These are phyloP conservation scores for Candida piceae DNA, from an alignment of 805 yeast species.

Conservation along the genomic window DNA sequence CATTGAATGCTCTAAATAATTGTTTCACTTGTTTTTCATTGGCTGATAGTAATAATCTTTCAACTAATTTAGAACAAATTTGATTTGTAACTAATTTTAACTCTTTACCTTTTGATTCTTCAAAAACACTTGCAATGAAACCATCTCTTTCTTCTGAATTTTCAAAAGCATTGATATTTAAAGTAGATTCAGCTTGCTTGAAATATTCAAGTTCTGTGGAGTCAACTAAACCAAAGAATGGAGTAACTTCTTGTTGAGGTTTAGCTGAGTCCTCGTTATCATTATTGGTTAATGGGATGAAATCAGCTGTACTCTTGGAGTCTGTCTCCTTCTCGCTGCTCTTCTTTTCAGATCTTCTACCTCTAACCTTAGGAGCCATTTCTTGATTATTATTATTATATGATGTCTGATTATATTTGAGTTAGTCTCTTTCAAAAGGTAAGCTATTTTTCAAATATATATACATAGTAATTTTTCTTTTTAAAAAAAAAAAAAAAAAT, in stretches of 20 bases:
- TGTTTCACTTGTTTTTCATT: conserved; percentile 59
- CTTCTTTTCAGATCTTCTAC: conserved; percentile 24
- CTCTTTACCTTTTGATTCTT: conserved; percentile 85
- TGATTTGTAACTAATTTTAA: conserved; percentile 89
- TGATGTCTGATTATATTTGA: too few species aligned
- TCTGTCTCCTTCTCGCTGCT: conserved; percentile 1
- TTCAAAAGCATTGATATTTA: conserved; percentile 75
- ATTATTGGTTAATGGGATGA: background rate
- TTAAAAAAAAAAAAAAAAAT: background rate
- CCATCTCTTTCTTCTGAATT: conserved; percentile 65
- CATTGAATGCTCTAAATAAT: conserved; percentile 61
- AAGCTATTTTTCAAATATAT: too few species aligned
- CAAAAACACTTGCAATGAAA: conserved; percentile 73
- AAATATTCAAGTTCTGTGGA: conserved; percentile 83
- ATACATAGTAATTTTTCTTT: too few species aligned
- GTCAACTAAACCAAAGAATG: conserved; percentile 86
- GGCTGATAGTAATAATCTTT: conserved; percentile 70
- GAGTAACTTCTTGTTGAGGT: conserved; percentile 24
- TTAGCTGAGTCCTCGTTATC: conserved; percentile 1
- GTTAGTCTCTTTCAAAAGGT: too few species aligned
- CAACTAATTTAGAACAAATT: conserved; percentile 89
- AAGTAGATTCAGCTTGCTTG: conserved; percentile 84
- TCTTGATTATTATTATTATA: too few species aligned
- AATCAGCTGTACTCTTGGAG: background rate
- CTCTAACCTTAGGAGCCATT: conserved; percentile 27